Evolutionary conservation across 441 rosid species (phyloP).

Genomic region (Erysimum cheiri): DNA sequence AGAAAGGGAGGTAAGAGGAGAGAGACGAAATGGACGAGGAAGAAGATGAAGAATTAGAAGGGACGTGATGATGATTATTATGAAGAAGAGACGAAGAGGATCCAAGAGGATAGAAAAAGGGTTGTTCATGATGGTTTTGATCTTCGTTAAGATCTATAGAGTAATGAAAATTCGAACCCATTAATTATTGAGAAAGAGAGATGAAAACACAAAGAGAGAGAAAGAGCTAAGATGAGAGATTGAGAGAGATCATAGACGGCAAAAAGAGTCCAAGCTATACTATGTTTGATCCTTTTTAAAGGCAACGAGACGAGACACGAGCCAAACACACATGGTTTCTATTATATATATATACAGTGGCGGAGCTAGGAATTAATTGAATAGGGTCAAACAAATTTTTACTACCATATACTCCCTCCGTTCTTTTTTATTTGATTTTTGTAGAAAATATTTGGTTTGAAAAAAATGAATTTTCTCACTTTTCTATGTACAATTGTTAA

Average conservation of each 20-base stretch:
- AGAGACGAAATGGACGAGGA: constrained; percentile 59
- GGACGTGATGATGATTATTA: constrained; percentile 41
- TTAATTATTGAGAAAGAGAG: constrained; percentile 40
- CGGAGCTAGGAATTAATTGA: no score
- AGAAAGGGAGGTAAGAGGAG: constrained; percentile 47
- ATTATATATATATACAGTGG: neutral
- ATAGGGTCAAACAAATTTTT: no score
- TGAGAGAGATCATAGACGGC: constrained; percentile 43
- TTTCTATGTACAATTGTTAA: no score
- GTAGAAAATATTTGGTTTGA: no score
- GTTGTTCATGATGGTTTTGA: constrained; percentile 46
- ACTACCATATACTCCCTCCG: no score
- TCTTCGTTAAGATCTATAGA: constrained; percentile 66
- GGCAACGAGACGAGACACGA: constrained; percentile 37
- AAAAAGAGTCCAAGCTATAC: constrained; percentile 45
- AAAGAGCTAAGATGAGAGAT: constrained; percentile 17
- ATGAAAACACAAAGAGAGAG: constrained; percentile 13
- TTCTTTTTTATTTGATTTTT: no score
- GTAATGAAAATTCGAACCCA: constrained; percentile 52
- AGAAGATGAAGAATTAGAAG: constrained; percentile 44
- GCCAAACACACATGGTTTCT: constrained; percentile 37
- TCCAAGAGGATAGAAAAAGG: constrained; percentile 46
- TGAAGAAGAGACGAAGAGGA: constrained; percentile 35
- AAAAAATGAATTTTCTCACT: no score
- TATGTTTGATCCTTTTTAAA: constrained; percentile 47